Percentiles rank a stretch among this genome's conserved stretches.
Evolutionary conservation across 495 filamentous ascomycete species (phyloP).

Genomic region (Chlorociboria aeruginascens): DNA sequence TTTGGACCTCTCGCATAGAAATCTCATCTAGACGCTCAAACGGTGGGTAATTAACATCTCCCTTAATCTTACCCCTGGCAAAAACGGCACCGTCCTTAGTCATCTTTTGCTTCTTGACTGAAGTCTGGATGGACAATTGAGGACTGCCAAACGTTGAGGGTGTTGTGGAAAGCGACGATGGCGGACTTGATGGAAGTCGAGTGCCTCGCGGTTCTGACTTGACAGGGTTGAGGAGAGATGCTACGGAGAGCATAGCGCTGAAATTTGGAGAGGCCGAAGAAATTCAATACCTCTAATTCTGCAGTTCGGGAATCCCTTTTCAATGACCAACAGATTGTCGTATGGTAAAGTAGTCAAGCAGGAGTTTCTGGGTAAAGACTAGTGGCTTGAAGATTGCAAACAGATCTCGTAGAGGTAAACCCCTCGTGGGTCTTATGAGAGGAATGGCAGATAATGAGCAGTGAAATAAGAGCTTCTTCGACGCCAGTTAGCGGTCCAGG

Average conservation of each 20-base stretch:
- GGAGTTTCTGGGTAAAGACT: conserved; percentile 9
- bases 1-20: conserved; percentile 40
- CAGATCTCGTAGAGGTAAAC: conserved; percentile 9
- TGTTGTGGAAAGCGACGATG: conserved; percentile 13
- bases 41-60: conserved; percentile 54
- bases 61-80: conserved; percentile 43
- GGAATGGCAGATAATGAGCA: conserved; percentile 8
- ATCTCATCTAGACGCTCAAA: conserved; percentile 47
- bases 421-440: conserved; percentile 13
- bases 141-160: conserved; percentile 16
- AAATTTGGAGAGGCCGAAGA: conserved; percentile 8
- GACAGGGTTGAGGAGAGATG: conserved; percentile 50
- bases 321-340: conserved; percentile 11
- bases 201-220: conserved; percentile 13
- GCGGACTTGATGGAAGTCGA: conserved; percentile 18
- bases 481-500: conserved; percentile 14
- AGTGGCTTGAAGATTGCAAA: conserved; percentile 15
- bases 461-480: conserved; percentile 10
- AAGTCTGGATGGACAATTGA: conserved; percentile 18
- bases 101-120: conserved; percentile 30
- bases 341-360: conserved; percentile 4
- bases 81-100: conserved; percentile 50
- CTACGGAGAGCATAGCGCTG: conserved; percentile 36
- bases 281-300: conserved; percentile 6
- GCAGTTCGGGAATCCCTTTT: conserved; percentile 10